Evolutionary conservation across 805 yeast species (phyloP).

Genomic region (Pichia insulana): DNA sequence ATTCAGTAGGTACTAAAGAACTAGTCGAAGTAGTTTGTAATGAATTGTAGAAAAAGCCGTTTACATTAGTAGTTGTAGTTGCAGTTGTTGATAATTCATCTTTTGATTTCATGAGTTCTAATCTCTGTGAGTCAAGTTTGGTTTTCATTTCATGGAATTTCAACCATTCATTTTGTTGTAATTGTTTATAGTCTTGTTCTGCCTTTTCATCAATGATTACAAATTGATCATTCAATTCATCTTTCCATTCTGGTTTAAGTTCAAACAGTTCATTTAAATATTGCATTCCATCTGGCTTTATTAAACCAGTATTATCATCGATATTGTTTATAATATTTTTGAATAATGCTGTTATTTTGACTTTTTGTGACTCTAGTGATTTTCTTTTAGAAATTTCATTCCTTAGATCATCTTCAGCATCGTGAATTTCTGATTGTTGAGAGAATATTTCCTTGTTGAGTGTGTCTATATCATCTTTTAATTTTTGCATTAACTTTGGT

Average conservation of each 20-base stretch:
- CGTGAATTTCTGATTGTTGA: constrained; percentile 22
- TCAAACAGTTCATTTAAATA: constrained; percentile 17
- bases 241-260: constrained; percentile 26
- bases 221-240: constrained; percentile 23
- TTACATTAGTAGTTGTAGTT: constrained; percentile 9
- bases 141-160: constrained; percentile 22
- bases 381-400: constrained; percentile 21
- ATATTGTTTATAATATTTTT: constrained; percentile 17
- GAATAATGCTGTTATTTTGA: constrained; percentile 19
- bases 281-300: constrained; percentile 21
- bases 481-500: constrained; percentile 14
- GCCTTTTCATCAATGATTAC: constrained; percentile 25
- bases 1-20: not conserved
- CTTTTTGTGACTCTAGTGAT: constrained; percentile 19
- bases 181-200: constrained; percentile 33
- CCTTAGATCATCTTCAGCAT: constrained; percentile 27
- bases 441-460: constrained; percentile 23
- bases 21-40: not conserved
- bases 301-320: constrained; percentile 24
- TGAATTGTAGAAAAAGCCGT: constrained; percentile 6
- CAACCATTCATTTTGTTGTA: constrained; percentile 30
- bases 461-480: constrained; percentile 18
- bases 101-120: constrained; percentile 23
- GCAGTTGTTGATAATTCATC: constrained; percentile 15
- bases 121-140: constrained; percentile 15